phyloP scores from a whole-genome alignment of 192 early-diverging fungal genomes.

The Kappamyces sp. region DNA sequence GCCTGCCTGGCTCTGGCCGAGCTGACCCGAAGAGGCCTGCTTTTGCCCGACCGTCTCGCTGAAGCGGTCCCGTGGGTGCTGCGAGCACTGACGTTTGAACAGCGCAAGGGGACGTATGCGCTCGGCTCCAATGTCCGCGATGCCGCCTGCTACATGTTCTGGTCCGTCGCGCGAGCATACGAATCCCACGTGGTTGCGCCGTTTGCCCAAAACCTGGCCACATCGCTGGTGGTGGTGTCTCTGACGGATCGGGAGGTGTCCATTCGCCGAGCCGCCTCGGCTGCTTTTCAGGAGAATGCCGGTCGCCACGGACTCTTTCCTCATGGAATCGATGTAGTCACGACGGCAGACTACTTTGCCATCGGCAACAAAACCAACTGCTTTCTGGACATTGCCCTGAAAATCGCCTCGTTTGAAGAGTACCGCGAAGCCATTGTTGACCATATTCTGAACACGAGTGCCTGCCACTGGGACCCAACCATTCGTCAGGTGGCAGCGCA shows the following conservation, averaged over 20 bases:
- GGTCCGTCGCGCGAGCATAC: constrained; percentile 94
- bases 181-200: constrained; percentile 61
- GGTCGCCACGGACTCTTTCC: constrained; percentile 81
- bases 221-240: constrained; percentile 69
- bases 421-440: constrained; percentile 69
- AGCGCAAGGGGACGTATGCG: constrained; percentile 81
- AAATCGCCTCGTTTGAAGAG: constrained; percentile 70
- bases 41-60: constrained; percentile 65
- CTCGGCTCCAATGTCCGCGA: constrained; percentile 93
- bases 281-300: constrained; percentile 97
- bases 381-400: constrained; percentile 63
- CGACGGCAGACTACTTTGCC: constrained; percentile 86
- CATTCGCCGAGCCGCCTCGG: constrained; percentile 85
- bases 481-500: constrained; percentile 75
- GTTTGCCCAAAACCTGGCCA: constrained; percentile 62
- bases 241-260: constrained; percentile 92
- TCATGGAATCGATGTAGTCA: constrained; percentile 88
- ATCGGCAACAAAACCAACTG: constrained; percentile 76
- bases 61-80: constrained; percentile 78
- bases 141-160: constrained; percentile 93
- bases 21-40: constrained; percentile 76
- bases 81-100: constrained; percentile 79
- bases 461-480: constrained; percentile 81
- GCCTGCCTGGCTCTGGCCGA: constrained; percentile 87
- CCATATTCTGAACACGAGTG: constrained; percentile 61